Conservation (phyloP, 345 rosid species). For the Corchorus capsularis region DNA sequence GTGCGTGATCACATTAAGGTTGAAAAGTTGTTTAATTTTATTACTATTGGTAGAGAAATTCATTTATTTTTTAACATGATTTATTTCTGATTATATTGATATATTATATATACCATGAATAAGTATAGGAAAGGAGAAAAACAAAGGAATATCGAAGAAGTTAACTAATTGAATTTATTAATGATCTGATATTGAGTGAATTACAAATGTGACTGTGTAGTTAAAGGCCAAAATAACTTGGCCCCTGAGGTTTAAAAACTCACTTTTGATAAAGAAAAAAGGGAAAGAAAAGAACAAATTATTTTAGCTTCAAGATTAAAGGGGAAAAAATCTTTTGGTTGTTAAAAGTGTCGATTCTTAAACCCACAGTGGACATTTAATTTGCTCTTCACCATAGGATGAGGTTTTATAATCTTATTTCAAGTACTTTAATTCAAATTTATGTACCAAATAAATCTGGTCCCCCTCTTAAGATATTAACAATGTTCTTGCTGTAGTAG, state of each 20-base stretch:
- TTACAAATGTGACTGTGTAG: no score
- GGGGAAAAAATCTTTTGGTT: no score
- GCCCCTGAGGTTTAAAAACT: no score
- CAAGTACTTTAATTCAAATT: not conserved
- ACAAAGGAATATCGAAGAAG: not conserved
- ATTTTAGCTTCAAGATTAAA: no score
- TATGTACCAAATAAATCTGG: not conserved
- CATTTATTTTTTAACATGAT: not conserved
- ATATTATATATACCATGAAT: not conserved
- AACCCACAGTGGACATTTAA: not conserved
- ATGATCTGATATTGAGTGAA: not conserved
- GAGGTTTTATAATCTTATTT: no score
- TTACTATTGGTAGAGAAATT: not conserved
- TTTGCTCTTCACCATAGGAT: no score
- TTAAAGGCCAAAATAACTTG: no score
- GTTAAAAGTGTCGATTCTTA: not conserved
- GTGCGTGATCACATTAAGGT: no score
- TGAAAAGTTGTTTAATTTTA: not conserved
- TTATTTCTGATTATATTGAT: not conserved
- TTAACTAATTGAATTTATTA: not conserved
- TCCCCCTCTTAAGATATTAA: not conserved
- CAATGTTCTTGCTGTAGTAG: constrained; percentile 10
- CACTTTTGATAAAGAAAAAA: no score
- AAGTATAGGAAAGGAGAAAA: not conserved
- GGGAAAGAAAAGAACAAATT: no score